Conservation (phyloP, 2,329 filamentous ascomycete species). For the Epichloe glyceriae region DNA sequence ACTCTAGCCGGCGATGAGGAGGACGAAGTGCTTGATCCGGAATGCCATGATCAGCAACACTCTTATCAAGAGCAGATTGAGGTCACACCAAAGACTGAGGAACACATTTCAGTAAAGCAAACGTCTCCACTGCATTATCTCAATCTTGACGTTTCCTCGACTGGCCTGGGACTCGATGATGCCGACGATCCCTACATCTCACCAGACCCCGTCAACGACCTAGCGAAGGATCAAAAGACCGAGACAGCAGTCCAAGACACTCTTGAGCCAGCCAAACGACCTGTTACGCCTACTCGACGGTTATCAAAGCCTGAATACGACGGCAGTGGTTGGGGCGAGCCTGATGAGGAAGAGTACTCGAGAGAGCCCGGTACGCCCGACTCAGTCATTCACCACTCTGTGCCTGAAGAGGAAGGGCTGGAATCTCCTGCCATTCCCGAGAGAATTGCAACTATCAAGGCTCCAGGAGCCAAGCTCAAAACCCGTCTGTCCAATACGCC, state of each 20-base stretch:
- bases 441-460: constrained; percentile 75
- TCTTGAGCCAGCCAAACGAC: constrained; percentile 26
- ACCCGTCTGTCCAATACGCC: constrained; percentile 80
- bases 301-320: constrained; percentile 51
- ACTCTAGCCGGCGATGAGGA: constrained; percentile 40
- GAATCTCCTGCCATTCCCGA: constrained; percentile 63
- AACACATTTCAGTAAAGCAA: background rate
- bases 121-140: constrained; percentile 11
- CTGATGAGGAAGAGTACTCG: constrained; percentile 36
- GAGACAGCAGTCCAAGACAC: constrained; percentile 21
- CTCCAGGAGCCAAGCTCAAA: constrained; percentile 75
- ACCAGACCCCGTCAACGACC: background rate
- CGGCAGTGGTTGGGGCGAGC: constrained; percentile 47
- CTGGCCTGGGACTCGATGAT: constrained; percentile 20
- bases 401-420: constrained; percentile 32
- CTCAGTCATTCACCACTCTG: constrained; percentile 74
- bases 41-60: background rate
- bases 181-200: background rate
- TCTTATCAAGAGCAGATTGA: background rate
- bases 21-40: constrained; percentile 21
- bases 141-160: constrained; percentile 13
- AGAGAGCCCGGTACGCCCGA: constrained; percentile 64
- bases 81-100: background rate
- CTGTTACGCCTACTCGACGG: constrained; percentile 35
- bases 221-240: background rate